Evolutionary conservation across 2,329 filamentous ascomycete genomes (phyloP), one percentile per base, ranked within the genome.

Genomic region (Didymella exigua): DNA sequence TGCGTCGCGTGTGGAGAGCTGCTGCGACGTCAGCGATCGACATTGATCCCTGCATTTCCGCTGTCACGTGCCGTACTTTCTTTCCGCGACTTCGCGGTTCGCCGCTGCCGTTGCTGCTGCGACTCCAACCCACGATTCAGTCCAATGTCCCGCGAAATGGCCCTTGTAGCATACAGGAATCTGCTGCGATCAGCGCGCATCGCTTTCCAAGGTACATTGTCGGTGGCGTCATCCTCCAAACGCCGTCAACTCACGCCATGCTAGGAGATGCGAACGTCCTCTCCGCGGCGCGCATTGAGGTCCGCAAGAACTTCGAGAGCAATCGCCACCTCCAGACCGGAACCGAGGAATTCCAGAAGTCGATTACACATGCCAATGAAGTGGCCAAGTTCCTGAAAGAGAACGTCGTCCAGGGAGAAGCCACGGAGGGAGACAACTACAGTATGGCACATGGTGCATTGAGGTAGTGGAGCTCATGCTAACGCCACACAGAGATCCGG

Each of bases 351-450:
- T 80, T 85, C 0, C 77, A 80, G 13, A 82, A 86, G 52, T 86
- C 87, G 9, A 86, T 99, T 57, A 79, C 87, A 61, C 87, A 96
- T 68, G 95, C 93, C 8, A 81, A 93, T 58, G 90, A 95, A 34
- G 87, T 98, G 3, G 90, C 93, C 2, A 82, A 83, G 60, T 88
- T 98, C 52, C 72, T 99, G 58, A 81, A 86, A 62, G 82, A 90
- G 71, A 98, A 98, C 68, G 81, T 99, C 3, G 93, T 99, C 3
- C 95, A 99, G 74, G 95, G 93, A 6, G 78, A 83, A 63, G 77
- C 78, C 54, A 70, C 76, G 52, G 73, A 78, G 1, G 76, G 73
- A n/a, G 71, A 84, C 52, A 80, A 73, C 37, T 91, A 87, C 65
- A 84, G 89, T 90, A 78, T 54, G 87, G 34, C 27, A 10, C 23